These are phyloP conservation scores for Hippophae rhamnoides DNA, from an alignment of 306 rosid species.

Conservation along the genomic window DNA sequence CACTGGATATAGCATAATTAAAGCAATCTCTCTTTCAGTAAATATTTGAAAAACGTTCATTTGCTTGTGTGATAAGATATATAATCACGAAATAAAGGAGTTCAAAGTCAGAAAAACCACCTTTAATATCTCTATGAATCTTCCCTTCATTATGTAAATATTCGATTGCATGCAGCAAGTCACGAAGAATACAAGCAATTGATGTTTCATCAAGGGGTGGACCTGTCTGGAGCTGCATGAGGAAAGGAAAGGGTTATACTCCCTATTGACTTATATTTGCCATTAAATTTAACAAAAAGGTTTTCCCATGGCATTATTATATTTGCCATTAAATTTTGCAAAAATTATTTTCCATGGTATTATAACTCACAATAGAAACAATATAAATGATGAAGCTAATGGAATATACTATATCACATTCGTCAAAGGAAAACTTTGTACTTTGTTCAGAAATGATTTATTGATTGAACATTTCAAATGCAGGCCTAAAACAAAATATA, in stretches of 20 bases:
- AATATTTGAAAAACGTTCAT: not conserved
- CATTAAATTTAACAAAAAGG: conserved; percentile 7
- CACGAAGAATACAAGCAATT: conserved; percentile 88
- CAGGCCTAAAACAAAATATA: too few species aligned
- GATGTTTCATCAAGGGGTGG: conserved; percentile 89
- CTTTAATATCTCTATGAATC: conserved; percentile 96
- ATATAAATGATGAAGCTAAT: not conserved
- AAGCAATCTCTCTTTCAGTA: not conserved
- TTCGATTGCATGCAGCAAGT: conserved; percentile 89
- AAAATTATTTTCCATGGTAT: conserved; percentile 2
- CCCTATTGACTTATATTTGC: not conserved
- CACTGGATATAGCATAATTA: not conserved
- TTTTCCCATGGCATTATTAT: not conserved
- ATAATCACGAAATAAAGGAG: not conserved
- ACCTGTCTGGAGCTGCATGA: conserved; percentile 84
- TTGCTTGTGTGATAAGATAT: not conserved
- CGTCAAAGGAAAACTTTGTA: too few species aligned
- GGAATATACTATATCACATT: too few species aligned
- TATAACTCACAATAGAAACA: conserved; percentile 7
- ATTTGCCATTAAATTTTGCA: conserved; percentile 3
- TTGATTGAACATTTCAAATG: too few species aligned
- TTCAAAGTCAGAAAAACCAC: conserved; percentile 22
- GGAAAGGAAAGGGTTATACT: conserved; percentile 23
- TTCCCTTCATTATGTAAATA: conserved; percentile 92
- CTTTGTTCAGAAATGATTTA: too few species aligned